A percentile compares a stretch with the other conserved stretches of the same genome.
These are phyloP conservation scores for Calamus simplicifolius DNA, from an alignment of 176 grass and related monocot genomes.

Conservation along the genomic window DNA sequence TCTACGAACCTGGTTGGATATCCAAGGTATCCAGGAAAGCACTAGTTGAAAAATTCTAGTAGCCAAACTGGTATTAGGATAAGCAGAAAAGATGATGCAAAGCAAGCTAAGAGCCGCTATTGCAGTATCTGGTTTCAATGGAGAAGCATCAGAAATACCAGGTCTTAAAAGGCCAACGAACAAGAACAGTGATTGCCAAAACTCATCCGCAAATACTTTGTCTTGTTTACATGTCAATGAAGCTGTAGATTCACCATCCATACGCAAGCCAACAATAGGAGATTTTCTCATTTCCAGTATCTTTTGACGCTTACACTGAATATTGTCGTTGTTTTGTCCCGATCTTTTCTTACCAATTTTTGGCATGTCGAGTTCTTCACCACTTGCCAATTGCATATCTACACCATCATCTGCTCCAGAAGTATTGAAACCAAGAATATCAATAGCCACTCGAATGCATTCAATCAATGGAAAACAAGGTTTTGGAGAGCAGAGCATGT, in stretches of 20 bases:
- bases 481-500: slow-evolving; percentile 51
- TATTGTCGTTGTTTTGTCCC: slow-evolving; percentile 27
- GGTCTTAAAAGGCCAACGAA: slow-evolving; percentile 54
- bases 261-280: slow-evolving; percentile 1
- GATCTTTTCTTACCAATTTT: slow-evolving; percentile 69
- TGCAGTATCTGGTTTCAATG: slow-evolving; percentile 44
- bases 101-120: slow-evolving; percentile 63
- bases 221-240: slow-evolving; percentile 21
- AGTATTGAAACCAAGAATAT: slow-evolving; percentile 26
- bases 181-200: slow-evolving; percentile 34
- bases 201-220: slow-evolving; percentile 29
- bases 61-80: slow-evolving; percentile 38
- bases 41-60: slow-evolving; percentile 60
- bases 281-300: slow-evolving; percentile 25
- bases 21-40: slow-evolving; percentile 82
- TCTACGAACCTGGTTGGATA: slow-evolving; percentile 59
- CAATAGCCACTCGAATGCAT: slow-evolving; percentile 54
- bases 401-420: slow-evolving; percentile 20
- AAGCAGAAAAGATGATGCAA: slow-evolving; percentile 39
- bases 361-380: slow-evolving; percentile 21
- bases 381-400: slow-evolving; percentile 16
- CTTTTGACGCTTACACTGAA: slow-evolving; percentile 56
- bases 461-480: slow-evolving; percentile 61
- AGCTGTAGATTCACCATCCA: slow-evolving; percentile 13
- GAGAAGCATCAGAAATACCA: slow-evolving; percentile 26